A percentile compares a stretch with the other conserved stretches of the same genome.
Evolutionary conservation across 805 yeast species (phyloP).

Genomic region (Saturnispora halmiae): DNA sequence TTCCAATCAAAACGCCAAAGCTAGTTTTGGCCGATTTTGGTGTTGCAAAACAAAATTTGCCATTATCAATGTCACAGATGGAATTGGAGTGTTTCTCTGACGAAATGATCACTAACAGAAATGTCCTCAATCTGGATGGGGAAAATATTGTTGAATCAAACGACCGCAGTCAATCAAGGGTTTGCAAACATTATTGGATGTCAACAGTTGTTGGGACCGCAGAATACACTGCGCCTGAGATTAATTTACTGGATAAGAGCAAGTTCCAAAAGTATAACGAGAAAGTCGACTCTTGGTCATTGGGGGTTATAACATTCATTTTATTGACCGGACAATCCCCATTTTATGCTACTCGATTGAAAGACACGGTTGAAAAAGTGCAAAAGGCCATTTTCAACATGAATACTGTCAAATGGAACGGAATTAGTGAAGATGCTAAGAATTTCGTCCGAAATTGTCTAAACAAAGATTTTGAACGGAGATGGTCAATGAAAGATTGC

Average conservation of each 20-base stretch:
- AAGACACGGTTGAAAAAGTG: slow-evolving; percentile 34
- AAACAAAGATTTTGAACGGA: slow-evolving; percentile 27
- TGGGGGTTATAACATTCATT: slow-evolving; percentile 53
- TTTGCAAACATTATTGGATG: slow-evolving; percentile 15
- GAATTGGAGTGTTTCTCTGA: too few relatives aligned
- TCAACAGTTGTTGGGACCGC: slow-evolving; percentile 38
- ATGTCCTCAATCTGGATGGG: too few relatives aligned
- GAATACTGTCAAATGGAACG: slow-evolving; percentile 33
- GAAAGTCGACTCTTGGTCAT: slow-evolving; percentile 63
- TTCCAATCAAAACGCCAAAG: slow-evolving; percentile 44
- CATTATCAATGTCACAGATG: slow-evolving; percentile 9
- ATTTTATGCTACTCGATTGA: slow-evolving; percentile 39
- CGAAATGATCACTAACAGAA: too few relatives aligned
- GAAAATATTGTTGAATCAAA: too few relatives aligned
- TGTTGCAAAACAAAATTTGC: slow-evolving; percentile 26
- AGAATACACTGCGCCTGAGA: slow-evolving; percentile 68
- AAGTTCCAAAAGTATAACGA: slow-evolving; percentile 30
- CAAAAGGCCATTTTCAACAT: slow-evolving; percentile 34
- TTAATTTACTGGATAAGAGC: slow-evolving; percentile 31
- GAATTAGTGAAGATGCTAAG: slow-evolving; percentile 35
- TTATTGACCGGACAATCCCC: slow-evolving; percentile 59
- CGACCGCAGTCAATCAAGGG: background rate
- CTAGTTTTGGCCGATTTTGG: slow-evolving; percentile 66
- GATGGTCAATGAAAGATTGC: slow-evolving; percentile 8
- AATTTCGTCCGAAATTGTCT: slow-evolving; percentile 36